Evolutionary conservation across 1,139 yeast species (phyloP).

Genomic region (Pichia terricola): DNA sequence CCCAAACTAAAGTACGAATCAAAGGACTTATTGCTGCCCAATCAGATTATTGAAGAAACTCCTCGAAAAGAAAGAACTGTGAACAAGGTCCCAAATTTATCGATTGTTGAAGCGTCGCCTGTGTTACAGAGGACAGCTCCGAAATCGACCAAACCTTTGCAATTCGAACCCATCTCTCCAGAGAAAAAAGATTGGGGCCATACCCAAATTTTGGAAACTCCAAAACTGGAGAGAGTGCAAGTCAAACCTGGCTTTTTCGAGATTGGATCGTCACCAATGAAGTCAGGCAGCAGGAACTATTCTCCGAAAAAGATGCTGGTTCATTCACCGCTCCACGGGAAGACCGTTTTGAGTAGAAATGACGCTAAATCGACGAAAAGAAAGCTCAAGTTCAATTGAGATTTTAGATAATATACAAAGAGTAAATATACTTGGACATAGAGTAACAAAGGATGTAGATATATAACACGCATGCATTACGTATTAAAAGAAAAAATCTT

Average conservation of each 20-base stretch:
- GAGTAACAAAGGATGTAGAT: too few species aligned
- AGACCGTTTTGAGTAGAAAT: too few species aligned
- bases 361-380: background rate
- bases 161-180: too few species aligned
- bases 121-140: background rate
- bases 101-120: background rate
- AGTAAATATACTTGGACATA: constrained; percentile 15
- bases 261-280: constrained; percentile 14
- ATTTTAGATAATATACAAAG: constrained; percentile 9
- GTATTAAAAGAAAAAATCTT: constrained; percentile 4
- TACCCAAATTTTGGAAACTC: constrained; percentile 7
- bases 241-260: constrained; percentile 12
- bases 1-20: background rate
- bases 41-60: constrained; percentile 17
- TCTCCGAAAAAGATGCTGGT: too few species aligned
- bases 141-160: too few species aligned
- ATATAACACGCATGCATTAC: too few species aligned
- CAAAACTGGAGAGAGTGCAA: constrained; percentile 10
- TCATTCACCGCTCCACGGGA: too few species aligned
- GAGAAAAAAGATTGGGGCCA: too few species aligned
- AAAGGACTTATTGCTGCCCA: background rate
- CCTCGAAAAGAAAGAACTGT: constrained; percentile 8
- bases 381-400: background rate
- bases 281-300: background rate
- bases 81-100: background rate